Conservation (phyloP, 148 eudicot genomes). For the Rhododendron henanense region DNA sequence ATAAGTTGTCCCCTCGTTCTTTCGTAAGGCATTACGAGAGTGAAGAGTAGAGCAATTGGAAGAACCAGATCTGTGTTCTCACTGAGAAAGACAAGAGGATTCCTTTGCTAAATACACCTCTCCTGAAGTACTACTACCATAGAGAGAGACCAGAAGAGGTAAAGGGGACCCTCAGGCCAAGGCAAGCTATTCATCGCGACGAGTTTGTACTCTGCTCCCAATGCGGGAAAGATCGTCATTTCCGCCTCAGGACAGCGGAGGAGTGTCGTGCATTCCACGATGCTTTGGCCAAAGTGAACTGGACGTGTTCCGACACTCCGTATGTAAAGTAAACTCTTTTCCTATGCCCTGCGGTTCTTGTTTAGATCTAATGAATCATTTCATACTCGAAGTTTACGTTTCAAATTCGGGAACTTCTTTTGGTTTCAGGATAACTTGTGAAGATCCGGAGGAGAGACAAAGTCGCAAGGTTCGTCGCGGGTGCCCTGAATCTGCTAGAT, state of each 20-base stretch:
- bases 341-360: too few relatives aligned
- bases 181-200: not conserved
- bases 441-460: not conserved
- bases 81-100: not conserved
- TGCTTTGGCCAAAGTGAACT: not conserved
- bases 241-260: not conserved
- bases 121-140: constrained; percentile 6
- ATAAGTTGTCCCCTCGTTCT: not conserved
- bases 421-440: not conserved
- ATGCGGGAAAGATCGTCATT: not conserved
- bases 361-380: too few relatives aligned
- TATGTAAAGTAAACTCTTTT: not conserved
- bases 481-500: not conserved
- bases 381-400: not conserved
- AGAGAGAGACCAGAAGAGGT: not conserved
- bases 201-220: not conserved
- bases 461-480: not conserved
- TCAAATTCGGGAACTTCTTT: not conserved
- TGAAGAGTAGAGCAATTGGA: not conserved
- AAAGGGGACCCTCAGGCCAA: not conserved
- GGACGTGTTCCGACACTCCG: not conserved
- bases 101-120: not conserved
- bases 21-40: not conserved
- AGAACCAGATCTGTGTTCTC: not conserved
- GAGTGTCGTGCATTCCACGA: constrained; percentile 2